Percentiles rank a stretch among this genome's conserved stretches.
phyloP scores from a whole-genome alignment of 352 stramenopile species.

The Phytophthora pisi region DNA sequence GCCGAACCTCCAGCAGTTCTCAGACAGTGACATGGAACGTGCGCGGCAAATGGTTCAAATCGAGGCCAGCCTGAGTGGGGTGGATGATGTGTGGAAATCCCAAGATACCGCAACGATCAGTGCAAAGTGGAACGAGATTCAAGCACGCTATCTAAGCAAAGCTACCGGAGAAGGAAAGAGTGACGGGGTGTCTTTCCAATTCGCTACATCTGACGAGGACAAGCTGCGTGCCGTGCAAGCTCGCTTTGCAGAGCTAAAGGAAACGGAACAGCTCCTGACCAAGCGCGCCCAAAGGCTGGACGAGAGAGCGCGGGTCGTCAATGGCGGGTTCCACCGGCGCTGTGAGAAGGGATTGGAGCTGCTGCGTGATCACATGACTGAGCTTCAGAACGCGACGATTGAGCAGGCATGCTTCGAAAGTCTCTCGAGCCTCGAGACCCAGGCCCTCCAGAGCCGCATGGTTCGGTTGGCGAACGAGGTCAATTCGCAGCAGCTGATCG shows the following conservation, averaged over 20 bases:
- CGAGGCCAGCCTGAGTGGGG: constrained; percentile 62
- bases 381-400: constrained; percentile 65
- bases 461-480: constrained; percentile 70
- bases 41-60: constrained; percentile 83
- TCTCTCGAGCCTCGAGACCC: constrained; percentile 56
- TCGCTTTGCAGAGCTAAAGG: constrained; percentile 74
- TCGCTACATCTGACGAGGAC: constrained; percentile 47
- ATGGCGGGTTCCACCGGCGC: constrained; percentile 64
- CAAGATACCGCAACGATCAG: constrained; percentile 21
- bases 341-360: constrained; percentile 42
- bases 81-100: constrained; percentile 49
- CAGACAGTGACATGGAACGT: constrained; percentile 66
- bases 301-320: constrained; percentile 66
- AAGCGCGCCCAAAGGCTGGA: constrained; percentile 82
- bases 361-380: constrained; percentile 43
- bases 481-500: constrained; percentile 72
- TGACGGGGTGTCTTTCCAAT: constrained; percentile 42
- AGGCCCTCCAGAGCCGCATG: constrained; percentile 70
- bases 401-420: constrained; percentile 74
- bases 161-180: constrained; percentile 23
- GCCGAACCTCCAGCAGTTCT: constrained; percentile 48
- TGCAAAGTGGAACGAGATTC: constrained; percentile 45
- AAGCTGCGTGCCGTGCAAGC: constrained; percentile 56
- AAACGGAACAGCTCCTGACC: constrained; percentile 55
- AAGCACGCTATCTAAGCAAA: constrained; percentile 48